phyloP scores from a whole-genome alignment of 202 grass and related monocot genomes.

The Elaeis oleifera region DNA sequence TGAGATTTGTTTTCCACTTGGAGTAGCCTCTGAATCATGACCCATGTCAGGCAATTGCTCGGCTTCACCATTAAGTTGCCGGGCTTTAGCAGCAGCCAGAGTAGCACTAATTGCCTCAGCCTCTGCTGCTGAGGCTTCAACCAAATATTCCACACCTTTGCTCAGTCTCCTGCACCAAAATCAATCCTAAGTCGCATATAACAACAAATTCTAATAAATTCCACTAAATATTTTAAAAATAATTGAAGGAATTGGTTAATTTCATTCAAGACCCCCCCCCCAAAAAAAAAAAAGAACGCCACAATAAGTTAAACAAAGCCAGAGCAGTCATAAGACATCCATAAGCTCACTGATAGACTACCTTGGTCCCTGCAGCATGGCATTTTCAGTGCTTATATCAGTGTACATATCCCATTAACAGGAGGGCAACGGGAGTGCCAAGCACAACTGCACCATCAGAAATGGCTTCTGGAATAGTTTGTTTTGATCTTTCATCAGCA shows the following conservation, averaged over 20 bases:
- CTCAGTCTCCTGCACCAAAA: slow-evolving; percentile 60
- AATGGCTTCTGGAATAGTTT: slow-evolving; percentile 48
- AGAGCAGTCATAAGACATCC: background rate
- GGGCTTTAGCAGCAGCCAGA: slow-evolving; percentile 86
- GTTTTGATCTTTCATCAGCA: slow-evolving; percentile 50
- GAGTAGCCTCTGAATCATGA: slow-evolving; percentile 39
- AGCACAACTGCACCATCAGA: slow-evolving; percentile 79
- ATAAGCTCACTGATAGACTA: slow-evolving; percentile 30
- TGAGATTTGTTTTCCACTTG: slow-evolving; percentile 42
- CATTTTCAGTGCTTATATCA: slow-evolving; percentile 95
- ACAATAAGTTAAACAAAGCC: background rate
- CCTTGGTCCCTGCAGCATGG: slow-evolving; percentile 82
- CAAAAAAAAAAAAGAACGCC: too few species aligned
- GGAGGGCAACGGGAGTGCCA: slow-evolving; percentile 91
- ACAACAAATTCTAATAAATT: background rate
- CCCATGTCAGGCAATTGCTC: slow-evolving; percentile 59
- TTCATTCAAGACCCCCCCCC: too few species aligned
- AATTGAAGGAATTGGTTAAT: too few species aligned
- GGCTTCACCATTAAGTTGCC: slow-evolving; percentile 64
- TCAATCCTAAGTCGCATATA: slow-evolving; percentile 6
- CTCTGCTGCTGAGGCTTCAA: slow-evolving; percentile 96
- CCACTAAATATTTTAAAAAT: background rate
- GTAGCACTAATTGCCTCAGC: slow-evolving; percentile 98
- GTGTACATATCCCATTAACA: slow-evolving; percentile 76
- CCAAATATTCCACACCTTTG: slow-evolving; percentile 94